A percentile compares a stretch with the other conserved stretches of the same genome.
Conservation (phyloP, 202 grass and related monocot species). For the Musa balbisiana region DNA sequence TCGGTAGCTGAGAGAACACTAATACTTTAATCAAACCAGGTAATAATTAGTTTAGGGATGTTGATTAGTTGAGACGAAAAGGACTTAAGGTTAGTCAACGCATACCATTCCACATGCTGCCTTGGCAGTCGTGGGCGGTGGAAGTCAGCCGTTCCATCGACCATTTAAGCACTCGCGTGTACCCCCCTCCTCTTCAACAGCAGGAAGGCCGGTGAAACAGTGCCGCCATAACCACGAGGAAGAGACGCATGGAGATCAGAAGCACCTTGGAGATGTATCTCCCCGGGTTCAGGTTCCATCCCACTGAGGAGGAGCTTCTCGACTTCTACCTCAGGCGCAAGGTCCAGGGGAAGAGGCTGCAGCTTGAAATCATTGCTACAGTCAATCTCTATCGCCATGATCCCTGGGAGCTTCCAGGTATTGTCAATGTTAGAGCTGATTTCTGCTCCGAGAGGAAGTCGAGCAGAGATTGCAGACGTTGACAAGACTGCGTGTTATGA, state of each 20-base stretch:
- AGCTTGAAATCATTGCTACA: conserved; percentile 79
- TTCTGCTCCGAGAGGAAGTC: not conserved
- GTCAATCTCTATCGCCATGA: conserved; percentile 77
- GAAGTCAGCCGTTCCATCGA: no score
- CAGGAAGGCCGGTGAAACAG: no score
- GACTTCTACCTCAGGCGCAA: conserved; percentile 84
- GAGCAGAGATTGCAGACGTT: not conserved
- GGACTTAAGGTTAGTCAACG: no score
- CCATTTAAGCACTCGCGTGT: no score
- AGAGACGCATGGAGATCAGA: not conserved
- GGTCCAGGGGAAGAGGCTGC: conserved; percentile 46
- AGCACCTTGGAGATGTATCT: conserved; percentile 34
- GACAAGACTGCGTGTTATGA: not conserved
- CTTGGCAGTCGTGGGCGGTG: no score
- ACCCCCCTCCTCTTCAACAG: no score
- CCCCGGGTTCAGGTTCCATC: conserved; percentile 92
- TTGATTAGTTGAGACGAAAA: no score
- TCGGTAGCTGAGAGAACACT: no score
- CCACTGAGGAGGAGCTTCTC: conserved; percentile 93
- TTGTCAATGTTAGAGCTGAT: not conserved
- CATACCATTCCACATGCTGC: no score
- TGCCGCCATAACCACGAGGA: no score
- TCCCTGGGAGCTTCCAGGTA: conserved; percentile 69
- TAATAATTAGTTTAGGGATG: no score
- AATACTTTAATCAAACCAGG: no score